Evolutionary conservation across 116 monocot genomes (phyloP), one percentile per base, ranked within the genome.

Genomic region (Dioscorea cayenensis): DNA sequence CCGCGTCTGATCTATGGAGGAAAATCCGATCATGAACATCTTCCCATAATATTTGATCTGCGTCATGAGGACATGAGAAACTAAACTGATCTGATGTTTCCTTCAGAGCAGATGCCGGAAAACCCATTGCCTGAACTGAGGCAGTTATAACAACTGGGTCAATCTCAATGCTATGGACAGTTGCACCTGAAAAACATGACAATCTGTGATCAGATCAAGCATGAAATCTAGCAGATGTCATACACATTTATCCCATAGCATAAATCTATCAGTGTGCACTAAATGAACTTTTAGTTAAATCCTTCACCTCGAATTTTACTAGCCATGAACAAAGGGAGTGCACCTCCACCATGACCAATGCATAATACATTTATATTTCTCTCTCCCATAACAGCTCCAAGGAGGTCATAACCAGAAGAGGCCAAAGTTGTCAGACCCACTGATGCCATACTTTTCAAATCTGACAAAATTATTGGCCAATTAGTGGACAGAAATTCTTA

Each of bases 331-430:
- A 96, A 74, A 50, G 93, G 96, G 50, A 96, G 70, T 48, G 75
- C 88, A 70, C 96, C 96, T 29, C 90, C 93, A 77, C 96, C 93
- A 86, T 90, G 96, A 43, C 96, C 96, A 58, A 96, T 84, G 77
- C 96, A 96, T 29, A 96, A 69, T 68, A 96, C 68, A 66, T 81
- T 90, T 77, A 96, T 65, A 67, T 28, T 60, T 73, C 73, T 75
- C 37, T 79, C 81, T 49, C 90, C 92, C 36, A 51, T 60, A 76
- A 80, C 90, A 60, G 90, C 86, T 69, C 67, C 76, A 49, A 49
- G 36, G 13, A 96, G 80, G 82, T 96, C 84, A 79, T 69, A 96
- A 43, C 70, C 63, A 27, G 70, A 86, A 64, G 87, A 87, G 28
- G 88, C 76, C 48, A 96, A 73, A 71, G 96, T 71, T 58, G 86